A percentile compares a stretch with the other conserved stretches of the same genome.
phyloP scores from a whole-genome alignment of 306 rosid genomes.

The Cucurbita maxima region DNA sequence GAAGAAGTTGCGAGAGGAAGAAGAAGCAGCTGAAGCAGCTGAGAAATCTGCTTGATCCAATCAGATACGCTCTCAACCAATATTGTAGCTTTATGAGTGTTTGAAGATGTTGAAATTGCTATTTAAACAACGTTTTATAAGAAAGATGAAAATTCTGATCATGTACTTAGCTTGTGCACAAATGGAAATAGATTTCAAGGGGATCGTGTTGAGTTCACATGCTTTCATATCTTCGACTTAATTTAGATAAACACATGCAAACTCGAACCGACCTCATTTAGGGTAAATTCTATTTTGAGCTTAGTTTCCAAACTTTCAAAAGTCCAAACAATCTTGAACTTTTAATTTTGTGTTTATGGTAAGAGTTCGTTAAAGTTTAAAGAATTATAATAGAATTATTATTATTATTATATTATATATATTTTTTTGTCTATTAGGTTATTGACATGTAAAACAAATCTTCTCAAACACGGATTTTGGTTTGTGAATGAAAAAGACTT shows the following conservation, averaged over 20 bases:
- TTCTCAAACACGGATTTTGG: too few relatives aligned
- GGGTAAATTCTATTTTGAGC: too few relatives aligned
- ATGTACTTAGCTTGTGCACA: neutral
- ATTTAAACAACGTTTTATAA: neutral
- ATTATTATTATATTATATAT: too few relatives aligned
- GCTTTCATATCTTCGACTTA: neutral
- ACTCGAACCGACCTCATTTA: neutral
- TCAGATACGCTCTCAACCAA: neutral
- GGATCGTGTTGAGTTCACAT: neutral
- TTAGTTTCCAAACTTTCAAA: too few relatives aligned
- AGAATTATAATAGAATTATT: too few relatives aligned
- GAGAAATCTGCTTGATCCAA: conserved; percentile 37
- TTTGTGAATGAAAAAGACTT: too few relatives aligned
- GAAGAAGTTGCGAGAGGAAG: conserved; percentile 53
- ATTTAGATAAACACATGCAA: neutral
- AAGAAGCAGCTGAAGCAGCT: conserved; percentile 59
- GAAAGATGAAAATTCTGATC: neutral
- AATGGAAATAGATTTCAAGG: neutral
- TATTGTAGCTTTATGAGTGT: neutral
- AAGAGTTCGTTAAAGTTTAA: too few relatives aligned
- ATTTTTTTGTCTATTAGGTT: too few relatives aligned
- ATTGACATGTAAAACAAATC: too few relatives aligned
- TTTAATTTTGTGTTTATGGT: too few relatives aligned
- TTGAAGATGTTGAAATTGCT: neutral
- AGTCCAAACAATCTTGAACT: too few relatives aligned